These are phyloP conservation scores for Talaromyces borbonicus DNA, from an alignment of 495 filamentous ascomycete genomes.

Conservation along the genomic window DNA sequence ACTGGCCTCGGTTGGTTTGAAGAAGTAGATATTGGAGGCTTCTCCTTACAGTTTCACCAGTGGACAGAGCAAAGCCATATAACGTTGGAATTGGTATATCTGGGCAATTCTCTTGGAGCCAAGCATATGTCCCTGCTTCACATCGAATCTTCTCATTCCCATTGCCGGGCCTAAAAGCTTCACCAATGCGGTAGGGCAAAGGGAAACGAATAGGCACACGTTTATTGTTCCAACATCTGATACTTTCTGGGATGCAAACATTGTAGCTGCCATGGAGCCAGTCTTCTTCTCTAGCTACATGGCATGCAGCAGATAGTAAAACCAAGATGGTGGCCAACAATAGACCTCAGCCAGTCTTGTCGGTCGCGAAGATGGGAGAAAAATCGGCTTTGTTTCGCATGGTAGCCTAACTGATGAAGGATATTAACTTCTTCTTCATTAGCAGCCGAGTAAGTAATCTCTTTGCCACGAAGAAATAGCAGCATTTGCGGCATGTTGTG, in stretches of 20 bases:
- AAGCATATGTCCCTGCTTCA: conserved; percentile 25
- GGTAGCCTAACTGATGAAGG: conserved; percentile 13
- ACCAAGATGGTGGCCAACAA: conserved; percentile 21
- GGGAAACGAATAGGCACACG: conserved; percentile 27
- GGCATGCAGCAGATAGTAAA: conserved; percentile 13
- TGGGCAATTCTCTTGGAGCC: conserved; percentile 13
- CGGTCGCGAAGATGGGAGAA: conserved; percentile 11
- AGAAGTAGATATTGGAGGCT: background rate
- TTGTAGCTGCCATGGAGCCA: conserved; percentile 31
- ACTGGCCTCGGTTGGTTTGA: conserved; percentile 11
- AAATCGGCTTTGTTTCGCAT: conserved; percentile 11
- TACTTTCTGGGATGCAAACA: conserved; percentile 23
- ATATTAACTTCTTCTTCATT: conserved; percentile 14
- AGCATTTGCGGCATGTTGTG: conserved; percentile 5
- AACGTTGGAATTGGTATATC: conserved; percentile 18
- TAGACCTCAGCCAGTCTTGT: conserved; percentile 12
- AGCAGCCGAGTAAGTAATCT: conserved; percentile 14
- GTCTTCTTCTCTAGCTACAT: conserved; percentile 12
- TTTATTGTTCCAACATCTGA: conserved; percentile 14
- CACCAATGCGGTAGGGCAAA: conserved; percentile 26
- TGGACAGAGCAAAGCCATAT: conserved; percentile 26
- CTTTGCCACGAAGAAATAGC: conserved; percentile 9
- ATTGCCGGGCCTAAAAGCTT: conserved; percentile 23
- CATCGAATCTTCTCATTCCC: conserved; percentile 28
- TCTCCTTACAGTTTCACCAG: conserved; percentile 17